These are phyloP conservation scores for Rutstroemia sp. DNA, from an alignment of 2,329 filamentous ascomycete genomes.

Conservation along the genomic window DNA sequence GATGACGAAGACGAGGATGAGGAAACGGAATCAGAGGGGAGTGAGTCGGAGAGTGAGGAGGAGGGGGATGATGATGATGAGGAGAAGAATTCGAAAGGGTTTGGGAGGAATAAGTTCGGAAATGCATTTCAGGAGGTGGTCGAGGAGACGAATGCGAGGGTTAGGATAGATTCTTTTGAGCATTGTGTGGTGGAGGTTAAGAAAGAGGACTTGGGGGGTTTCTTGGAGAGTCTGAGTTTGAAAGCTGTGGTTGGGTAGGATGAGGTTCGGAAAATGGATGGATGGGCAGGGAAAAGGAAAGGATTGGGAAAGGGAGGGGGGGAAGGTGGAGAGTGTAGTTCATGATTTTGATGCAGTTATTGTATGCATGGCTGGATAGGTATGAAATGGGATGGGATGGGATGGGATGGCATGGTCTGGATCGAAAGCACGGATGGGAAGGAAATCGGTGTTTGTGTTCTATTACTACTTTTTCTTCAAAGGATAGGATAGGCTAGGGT, in stretches of 20 bases:
- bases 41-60: slow-evolving; percentile 39
- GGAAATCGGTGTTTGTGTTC: too few relatives aligned
- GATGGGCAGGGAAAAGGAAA: too few relatives aligned
- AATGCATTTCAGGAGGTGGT: slow-evolving; percentile 95
- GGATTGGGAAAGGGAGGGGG: too few relatives aligned
- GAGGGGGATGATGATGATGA: slow-evolving; percentile 47
- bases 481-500: too few relatives aligned
- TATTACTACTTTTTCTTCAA: too few relatives aligned
- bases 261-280: background rate
- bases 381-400: too few relatives aligned
- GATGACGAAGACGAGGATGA: slow-evolving; percentile 42
- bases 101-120: slow-evolving; percentile 83
- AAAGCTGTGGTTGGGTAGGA: slow-evolving; percentile 69
- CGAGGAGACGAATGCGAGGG: slow-evolving; percentile 78
- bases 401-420: too few relatives aligned
- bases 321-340: too few relatives aligned
- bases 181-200: slow-evolving; percentile 96
- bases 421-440: too few relatives aligned
- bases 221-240: slow-evolving; percentile 85
- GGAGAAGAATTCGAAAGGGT: slow-evolving; percentile 50
- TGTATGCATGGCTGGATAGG: too few relatives aligned
- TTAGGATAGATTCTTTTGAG: slow-evolving; percentile 94
- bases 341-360: too few relatives aligned
- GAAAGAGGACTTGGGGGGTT: slow-evolving; percentile 87
- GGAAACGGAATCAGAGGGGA: slow-evolving; percentile 44